Evolutionary conservation across 768 basidiomycete genomes (phyloP).

Genomic region (Terana coerulea): DNA sequence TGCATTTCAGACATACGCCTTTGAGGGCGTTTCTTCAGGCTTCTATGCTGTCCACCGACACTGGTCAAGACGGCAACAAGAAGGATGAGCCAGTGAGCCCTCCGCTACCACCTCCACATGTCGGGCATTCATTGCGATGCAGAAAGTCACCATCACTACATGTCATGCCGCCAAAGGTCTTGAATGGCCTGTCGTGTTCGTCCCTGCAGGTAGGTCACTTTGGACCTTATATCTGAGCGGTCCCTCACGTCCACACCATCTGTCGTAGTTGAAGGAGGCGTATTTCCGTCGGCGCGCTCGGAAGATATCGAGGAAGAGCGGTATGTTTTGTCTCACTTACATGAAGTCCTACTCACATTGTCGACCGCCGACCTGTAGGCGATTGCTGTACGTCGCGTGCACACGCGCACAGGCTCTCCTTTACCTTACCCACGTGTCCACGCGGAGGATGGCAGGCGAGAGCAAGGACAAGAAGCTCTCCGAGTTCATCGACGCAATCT

Average conservation of each 20-base stretch:
- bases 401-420: slow-evolving; percentile 77
- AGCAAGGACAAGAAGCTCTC: slow-evolving; percentile 49
- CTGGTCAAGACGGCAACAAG: slow-evolving; percentile 48
- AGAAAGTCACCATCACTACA: slow-evolving; percentile 84
- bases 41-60: slow-evolving; percentile 80
- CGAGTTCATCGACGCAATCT: slow-evolving; percentile 46
- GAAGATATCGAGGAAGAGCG: slow-evolving; percentile 82
- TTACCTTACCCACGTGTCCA: slow-evolving; percentile 48
- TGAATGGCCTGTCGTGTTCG: slow-evolving; percentile 89
- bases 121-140: neutral
- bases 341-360: neutral
- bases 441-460: slow-evolving; percentile 54
- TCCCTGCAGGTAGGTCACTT: slow-evolving; percentile 57
- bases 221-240: neutral
- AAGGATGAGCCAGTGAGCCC: slow-evolving; percentile 33
- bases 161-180: slow-evolving; percentile 90
- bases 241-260: slow-evolving; percentile 5
- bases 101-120: neutral
- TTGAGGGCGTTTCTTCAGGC: slow-evolving; percentile 72
- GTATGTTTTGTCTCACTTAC: slow-evolving; percentile 31
- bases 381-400: slow-evolving; percentile 85
- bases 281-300: slow-evolving; percentile 70
- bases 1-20: slow-evolving; percentile 40
- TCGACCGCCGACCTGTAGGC: slow-evolving; percentile 43
- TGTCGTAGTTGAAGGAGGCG: slow-evolving; percentile 61